Evolutionary conservation across 805 yeast species (phyloP).

Genomic region (Schwanniomyces polymorphus): DNA sequence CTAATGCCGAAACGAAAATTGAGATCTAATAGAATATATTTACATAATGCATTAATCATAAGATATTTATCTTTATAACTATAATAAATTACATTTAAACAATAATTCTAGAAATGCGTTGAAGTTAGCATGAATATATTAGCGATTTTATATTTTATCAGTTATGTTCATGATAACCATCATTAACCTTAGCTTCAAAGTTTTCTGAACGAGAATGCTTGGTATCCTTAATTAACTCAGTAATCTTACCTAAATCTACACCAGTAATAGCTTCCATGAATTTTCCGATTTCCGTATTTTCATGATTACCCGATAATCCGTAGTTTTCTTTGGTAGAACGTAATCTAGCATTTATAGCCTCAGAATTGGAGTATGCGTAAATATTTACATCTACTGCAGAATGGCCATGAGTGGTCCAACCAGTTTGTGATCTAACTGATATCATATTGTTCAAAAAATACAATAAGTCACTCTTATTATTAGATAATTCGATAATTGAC

Average conservation of each 20-base stretch:
- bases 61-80: neutral
- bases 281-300: conserved; percentile 80
- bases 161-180: neutral
- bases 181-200: neutral
- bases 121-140: neutral
- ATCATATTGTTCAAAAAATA: conserved; percentile 68
- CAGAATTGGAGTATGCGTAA: conserved; percentile 71
- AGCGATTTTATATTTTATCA: neutral
- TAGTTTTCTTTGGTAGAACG: conserved; percentile 25
- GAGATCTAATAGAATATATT: neutral
- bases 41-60: no score
- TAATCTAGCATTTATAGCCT: conserved; percentile 38
- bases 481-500: conserved; percentile 14
- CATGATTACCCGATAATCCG: conserved; percentile 74
- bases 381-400: conserved; percentile 95
- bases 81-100: neutral
- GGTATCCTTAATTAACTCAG: conserved; percentile 49
- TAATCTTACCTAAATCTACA: conserved; percentile 48
- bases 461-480: conserved; percentile 38
- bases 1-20: neutral
- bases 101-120: neutral
- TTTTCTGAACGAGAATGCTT: conserved; percentile 40
- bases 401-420: conserved; percentile 98
- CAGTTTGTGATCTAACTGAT: conserved; percentile 80
- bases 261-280: conserved; percentile 61